Evolutionary conservation across 2,329 filamentous ascomycete genomes (phyloP).

Genomic region (Ascosphaera pollenicola): DNA sequence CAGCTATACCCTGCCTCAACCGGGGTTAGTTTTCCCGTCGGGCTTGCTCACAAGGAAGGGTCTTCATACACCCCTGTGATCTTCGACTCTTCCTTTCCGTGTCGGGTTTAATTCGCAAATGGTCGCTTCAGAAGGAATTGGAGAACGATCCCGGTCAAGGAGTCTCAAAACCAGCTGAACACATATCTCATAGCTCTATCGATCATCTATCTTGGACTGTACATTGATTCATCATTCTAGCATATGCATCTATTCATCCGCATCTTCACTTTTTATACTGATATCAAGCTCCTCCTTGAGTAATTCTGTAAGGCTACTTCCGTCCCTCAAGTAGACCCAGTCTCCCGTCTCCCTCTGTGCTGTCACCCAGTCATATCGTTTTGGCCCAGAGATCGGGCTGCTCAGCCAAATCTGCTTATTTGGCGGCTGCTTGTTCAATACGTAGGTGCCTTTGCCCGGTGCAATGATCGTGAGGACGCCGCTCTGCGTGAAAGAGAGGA

Average conservation of each 20-base stretch:
- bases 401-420: slow-evolving; percentile 97
- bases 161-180: too few relatives aligned
- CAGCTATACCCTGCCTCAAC: too few relatives aligned
- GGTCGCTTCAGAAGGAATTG: too few relatives aligned
- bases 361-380: slow-evolving; percentile 81
- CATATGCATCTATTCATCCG: not conserved
- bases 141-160: too few relatives aligned
- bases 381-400: slow-evolving; percentile 74
- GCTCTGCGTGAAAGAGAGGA: slow-evolving; percentile 29
- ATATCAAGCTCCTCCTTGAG: slow-evolving; percentile 48
- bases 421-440: slow-evolving; percentile 95
- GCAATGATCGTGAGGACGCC: slow-evolving; percentile 64
- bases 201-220: not conserved
- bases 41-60: too few relatives aligned
- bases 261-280: not conserved
- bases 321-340: slow-evolving; percentile 79
- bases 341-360: slow-evolving; percentile 29
- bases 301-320: slow-evolving; percentile 49
- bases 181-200: too few relatives aligned
- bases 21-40: too few relatives aligned
- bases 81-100: too few relatives aligned
- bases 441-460: slow-evolving; percentile 53
- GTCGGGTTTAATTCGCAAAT: too few relatives aligned
- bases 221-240: slow-evolving; percentile 3
- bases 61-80: too few relatives aligned